These are phyloP conservation scores for Ascochyta viciae-villosae DNA, from an alignment of 2,329 filamentous ascomycete genomes.

Conservation along the genomic window DNA sequence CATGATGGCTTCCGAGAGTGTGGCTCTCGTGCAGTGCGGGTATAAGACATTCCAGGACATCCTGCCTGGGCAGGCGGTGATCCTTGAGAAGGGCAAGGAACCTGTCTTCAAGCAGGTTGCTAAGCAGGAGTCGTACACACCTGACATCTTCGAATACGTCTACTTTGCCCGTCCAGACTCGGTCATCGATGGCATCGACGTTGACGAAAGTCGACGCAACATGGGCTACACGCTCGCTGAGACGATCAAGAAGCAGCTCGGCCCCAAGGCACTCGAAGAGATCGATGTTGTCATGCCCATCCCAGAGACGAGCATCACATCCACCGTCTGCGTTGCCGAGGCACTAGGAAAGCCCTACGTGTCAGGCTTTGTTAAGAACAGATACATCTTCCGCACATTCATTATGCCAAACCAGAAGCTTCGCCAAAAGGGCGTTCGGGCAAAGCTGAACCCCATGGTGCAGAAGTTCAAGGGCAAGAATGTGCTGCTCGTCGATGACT, in stretches of 20 bases:
- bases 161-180: constrained; percentile 87
- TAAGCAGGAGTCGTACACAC: constrained; percentile 72
- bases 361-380: constrained; percentile 87
- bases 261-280: constrained; percentile 71
- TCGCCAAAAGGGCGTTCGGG: constrained; percentile 83
- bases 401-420: constrained; percentile 84
- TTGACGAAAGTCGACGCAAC: constrained; percentile 81
- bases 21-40: constrained; percentile 81
- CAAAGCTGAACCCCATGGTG: constrained; percentile 87
- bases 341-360: constrained; percentile 77
- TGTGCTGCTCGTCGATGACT: constrained; percentile 87
- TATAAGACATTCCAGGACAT: constrained; percentile 80
- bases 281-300: constrained; percentile 88
- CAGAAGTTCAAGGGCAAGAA: constrained; percentile 83
- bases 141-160: constrained; percentile 87
- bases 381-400: constrained; percentile 87
- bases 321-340: constrained; percentile 78
- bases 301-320: constrained; percentile 82
- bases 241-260: constrained; percentile 71
- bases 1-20: constrained; percentile 89
- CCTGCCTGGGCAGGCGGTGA: constrained; percentile 82
- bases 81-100: constrained; percentile 77
- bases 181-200: constrained; percentile 85
- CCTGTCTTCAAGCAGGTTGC: constrained; percentile 80
- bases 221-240: constrained; percentile 86